Percentiles rank a stretch among this genome's conserved stretches.
Evolutionary conservation across 139 green algal species (phyloP).

Genomic region (Micromonas commoda): DNA sequence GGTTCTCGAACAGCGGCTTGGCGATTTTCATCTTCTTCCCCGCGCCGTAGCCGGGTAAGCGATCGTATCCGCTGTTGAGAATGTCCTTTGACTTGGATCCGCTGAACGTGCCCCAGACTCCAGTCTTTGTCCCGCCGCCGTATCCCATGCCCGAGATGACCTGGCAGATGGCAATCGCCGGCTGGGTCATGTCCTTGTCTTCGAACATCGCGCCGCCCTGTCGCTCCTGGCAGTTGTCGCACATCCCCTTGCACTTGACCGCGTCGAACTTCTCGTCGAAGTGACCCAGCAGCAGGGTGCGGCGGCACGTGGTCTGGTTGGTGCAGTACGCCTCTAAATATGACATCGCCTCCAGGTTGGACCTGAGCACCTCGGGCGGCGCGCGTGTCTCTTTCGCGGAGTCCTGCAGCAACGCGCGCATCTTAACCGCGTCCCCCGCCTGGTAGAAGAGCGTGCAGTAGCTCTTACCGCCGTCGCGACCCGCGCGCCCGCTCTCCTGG

Average conservation of each 20-base stretch:
- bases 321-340: constrained; percentile 11
- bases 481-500: constrained; percentile 62
- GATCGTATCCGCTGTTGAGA: constrained; percentile 3
- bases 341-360: constrained; percentile 10
- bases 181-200: constrained; percentile 1
- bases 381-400: neutral
- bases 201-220: neutral
- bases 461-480: constrained; percentile 54
- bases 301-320: constrained; percentile 2
- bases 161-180: neutral
- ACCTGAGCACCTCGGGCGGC: neutral
- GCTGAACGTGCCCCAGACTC: neutral
- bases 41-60: neutral
- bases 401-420: constrained; percentile 3
- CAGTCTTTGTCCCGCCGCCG: neutral
- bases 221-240: neutral
- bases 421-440: constrained; percentile 8
- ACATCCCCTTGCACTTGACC: neutral
- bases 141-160: neutral
- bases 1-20: neutral
- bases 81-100: neutral
- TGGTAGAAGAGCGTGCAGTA: constrained; percentile 49
- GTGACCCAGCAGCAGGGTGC: constrained; percentile 2
- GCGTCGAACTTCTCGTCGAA: constrained; percentile 22
- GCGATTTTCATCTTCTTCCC: neutral